Percentiles rank a stretch among this genome's conserved stretches.
Conservation (phyloP, 192 early-diverging fungal species). For the Thamnidium elegans region DNA sequence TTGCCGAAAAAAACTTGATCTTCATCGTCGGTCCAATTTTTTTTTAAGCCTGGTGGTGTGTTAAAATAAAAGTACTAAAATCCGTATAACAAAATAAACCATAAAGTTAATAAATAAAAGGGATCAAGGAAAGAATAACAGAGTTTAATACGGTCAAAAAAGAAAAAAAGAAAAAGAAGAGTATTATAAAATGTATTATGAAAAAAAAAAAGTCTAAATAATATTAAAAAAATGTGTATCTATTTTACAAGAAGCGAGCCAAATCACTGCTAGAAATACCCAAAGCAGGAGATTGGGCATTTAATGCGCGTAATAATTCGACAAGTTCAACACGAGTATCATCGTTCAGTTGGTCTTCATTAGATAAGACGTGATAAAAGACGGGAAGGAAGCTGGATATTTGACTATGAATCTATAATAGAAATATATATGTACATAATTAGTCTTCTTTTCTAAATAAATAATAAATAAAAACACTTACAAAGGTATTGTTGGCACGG, state of each 20-base stretch:
- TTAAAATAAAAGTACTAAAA: too few relatives aligned
- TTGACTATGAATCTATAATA: conserved; percentile 43
- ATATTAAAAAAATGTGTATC: too few relatives aligned
- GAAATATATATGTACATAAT: not conserved
- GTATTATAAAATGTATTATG: too few relatives aligned
- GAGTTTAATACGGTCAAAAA: too few relatives aligned
- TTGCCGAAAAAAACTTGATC: too few relatives aligned
- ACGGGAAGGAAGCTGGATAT: conserved; percentile 50
- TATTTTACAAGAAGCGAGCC: conserved; percentile 26
- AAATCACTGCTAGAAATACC: conserved; percentile 35
- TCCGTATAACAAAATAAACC: too few relatives aligned
- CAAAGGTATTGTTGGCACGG: conserved; percentile 46
- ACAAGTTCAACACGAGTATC: conserved; percentile 51
- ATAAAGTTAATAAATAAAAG: too few relatives aligned
- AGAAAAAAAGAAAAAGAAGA: too few relatives aligned
- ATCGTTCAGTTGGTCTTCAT: conserved; percentile 57
- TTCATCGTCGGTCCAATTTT: too few relatives aligned
- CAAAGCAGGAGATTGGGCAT: conserved; percentile 42
- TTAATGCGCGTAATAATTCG: conserved; percentile 52
- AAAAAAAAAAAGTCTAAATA: too few relatives aligned
- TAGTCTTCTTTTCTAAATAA: not conserved
- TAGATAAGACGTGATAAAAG: conserved; percentile 52
- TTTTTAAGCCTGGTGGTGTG: too few relatives aligned
- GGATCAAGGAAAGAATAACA: too few relatives aligned
- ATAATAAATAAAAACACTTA: conserved; percentile 18